Evolutionary conservation across 352 stramenopile genomes (phyloP).

Genomic region (Elongisporangium undulatum): DNA sequence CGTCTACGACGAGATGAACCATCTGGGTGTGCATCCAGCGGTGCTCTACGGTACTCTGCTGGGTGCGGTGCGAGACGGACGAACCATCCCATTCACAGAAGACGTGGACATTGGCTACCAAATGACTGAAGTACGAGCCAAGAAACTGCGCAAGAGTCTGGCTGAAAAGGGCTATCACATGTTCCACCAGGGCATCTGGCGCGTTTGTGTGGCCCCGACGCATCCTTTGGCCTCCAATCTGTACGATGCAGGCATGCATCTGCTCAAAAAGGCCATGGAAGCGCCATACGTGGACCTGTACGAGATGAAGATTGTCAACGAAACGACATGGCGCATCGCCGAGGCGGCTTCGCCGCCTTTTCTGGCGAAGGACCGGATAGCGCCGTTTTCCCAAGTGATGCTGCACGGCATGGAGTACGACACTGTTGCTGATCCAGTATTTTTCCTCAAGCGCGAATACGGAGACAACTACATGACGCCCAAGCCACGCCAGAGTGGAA

Average conservation of each 20-base stretch:
- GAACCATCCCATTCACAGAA: constrained; percentile 36
- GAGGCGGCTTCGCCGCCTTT: constrained; percentile 2
- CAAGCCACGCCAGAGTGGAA: background rate
- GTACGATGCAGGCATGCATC: constrained; percentile 15
- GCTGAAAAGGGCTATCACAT: constrained; percentile 29
- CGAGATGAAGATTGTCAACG: constrained; percentile 17
- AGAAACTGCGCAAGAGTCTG: constrained; percentile 8
- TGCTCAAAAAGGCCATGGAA: constrained; percentile 3
- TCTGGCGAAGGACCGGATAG: constrained; percentile 12
- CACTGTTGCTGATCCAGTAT: constrained; percentile 31
- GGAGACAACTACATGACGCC: constrained; percentile 25
- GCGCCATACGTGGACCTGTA: constrained; percentile 41
- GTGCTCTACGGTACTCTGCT: constrained; percentile 32
- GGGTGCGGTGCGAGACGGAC: constrained; percentile 26
- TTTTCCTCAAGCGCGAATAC: constrained; percentile 42
- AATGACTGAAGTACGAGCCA: background rate
- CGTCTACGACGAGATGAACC: constrained; percentile 21
- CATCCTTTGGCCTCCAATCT: constrained; percentile 30
- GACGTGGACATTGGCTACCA: constrained; percentile 30
- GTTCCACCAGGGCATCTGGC: constrained; percentile 31
- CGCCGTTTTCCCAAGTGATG: constrained; percentile 23
- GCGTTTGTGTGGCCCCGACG: constrained; percentile 37
- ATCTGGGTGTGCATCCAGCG: constrained; percentile 7
- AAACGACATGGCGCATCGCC: constrained; percentile 7
- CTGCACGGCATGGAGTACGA: constrained; percentile 32